phyloP scores from a whole-genome alignment of 257 asterid genomes.

The Capsicum chinense region DNA sequence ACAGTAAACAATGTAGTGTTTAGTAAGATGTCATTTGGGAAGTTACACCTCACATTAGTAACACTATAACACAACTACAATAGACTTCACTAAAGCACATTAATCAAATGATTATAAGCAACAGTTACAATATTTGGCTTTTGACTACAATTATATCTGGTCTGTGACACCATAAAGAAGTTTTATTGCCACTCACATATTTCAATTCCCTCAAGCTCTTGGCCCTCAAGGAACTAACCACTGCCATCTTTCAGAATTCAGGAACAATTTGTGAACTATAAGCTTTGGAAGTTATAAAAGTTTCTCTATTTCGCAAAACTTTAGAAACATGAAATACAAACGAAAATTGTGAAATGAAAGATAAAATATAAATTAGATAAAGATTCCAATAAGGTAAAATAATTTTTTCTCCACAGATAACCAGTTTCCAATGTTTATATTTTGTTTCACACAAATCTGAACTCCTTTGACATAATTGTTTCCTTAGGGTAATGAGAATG shows the following conservation, averaged over 20 bases:
- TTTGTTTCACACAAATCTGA: not conserved
- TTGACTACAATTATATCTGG: too few species aligned
- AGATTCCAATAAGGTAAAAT: conserved; percentile 1
- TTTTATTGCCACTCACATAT: not conserved
- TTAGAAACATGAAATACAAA: conserved; percentile 14
- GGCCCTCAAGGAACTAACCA: conserved; percentile 9
- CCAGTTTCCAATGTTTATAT: not conserved
- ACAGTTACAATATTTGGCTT: too few species aligned
- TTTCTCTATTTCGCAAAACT: not conserved
- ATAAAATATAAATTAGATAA: not conserved
- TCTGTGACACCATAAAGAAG: not conserved
- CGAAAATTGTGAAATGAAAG: not conserved
- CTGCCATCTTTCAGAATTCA: conserved; percentile 15
- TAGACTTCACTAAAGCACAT: too few species aligned
- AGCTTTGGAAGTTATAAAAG: too few species aligned
- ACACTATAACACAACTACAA: too few species aligned
- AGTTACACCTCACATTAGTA: too few species aligned
- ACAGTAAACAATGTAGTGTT: too few species aligned
- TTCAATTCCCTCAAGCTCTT: not conserved
- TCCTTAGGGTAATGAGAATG: conserved; percentile 75
- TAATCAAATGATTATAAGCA: too few species aligned
- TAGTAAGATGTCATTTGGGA: too few species aligned
- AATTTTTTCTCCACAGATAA: not conserved
- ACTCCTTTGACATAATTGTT: conserved; percentile 1
- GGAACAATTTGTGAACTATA: too few species aligned